A percentile compares a stretch with the other conserved stretches of the same genome.
Conservation (phyloP, 2,329 filamentous ascomycete genomes). For the Fusarium temperatum region DNA sequence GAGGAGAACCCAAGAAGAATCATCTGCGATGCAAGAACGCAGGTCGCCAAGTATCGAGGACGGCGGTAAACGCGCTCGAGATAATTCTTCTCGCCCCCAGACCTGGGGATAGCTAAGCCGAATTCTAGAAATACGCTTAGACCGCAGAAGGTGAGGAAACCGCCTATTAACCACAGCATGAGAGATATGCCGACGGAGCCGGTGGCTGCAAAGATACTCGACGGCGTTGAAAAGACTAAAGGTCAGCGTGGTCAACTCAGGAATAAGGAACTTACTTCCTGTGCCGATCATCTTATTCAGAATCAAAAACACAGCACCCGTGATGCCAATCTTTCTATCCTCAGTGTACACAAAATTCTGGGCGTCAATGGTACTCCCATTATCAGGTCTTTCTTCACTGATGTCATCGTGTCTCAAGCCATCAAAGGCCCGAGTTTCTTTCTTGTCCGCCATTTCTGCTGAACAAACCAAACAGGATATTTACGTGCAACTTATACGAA, state of each 20-base stretch:
- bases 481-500: background rate
- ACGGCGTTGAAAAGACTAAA: constrained; percentile 64
- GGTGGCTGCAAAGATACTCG: constrained; percentile 60
- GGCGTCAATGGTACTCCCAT: constrained; percentile 50
- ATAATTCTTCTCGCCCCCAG: constrained; percentile 73
- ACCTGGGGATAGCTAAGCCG: constrained; percentile 68
- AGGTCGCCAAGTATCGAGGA: constrained; percentile 67
- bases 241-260: background rate
- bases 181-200: constrained; percentile 57
- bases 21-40: constrained; percentile 68
- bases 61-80: constrained; percentile 69
- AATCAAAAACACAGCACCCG: constrained; percentile 63
- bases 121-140: constrained; percentile 71
- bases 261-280: constrained; percentile 53
- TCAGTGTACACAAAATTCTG: constrained; percentile 51
- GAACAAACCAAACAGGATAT: accelerated
- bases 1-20: constrained; percentile 69
- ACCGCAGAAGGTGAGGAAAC: constrained; percentile 65
- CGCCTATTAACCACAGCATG: constrained; percentile 50
- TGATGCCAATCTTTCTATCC: constrained; percentile 60
- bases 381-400: constrained; percentile 36
- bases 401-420: constrained; percentile 11
- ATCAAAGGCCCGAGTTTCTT: constrained; percentile 8
- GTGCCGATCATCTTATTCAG: constrained; percentile 69
- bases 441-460: constrained; percentile 26